A percentile compares a stretch with the other conserved stretches of the same genome.
These are phyloP conservation scores for Populus tomentosa DNA, from an alignment of 441 rosid species.

Conservation along the genomic window DNA sequence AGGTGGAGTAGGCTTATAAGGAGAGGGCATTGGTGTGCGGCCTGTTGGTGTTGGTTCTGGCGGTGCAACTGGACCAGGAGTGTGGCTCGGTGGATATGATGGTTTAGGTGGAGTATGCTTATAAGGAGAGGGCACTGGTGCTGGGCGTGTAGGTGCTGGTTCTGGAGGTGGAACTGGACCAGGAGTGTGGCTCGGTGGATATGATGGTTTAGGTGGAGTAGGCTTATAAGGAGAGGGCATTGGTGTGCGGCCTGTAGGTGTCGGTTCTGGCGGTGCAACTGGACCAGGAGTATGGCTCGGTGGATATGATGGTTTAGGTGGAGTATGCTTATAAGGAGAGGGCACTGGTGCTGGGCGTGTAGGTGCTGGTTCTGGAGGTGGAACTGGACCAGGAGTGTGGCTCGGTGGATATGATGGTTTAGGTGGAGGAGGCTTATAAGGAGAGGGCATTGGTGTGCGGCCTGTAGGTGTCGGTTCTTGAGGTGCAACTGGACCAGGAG, in stretches of 20 bases:
- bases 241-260: background rate
- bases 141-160: background rate
- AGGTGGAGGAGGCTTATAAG: background rate
- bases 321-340: background rate
- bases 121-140: background rate
- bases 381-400: too few relatives aligned
- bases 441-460: background rate
- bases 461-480: background rate
- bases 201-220: background rate
- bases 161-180: background rate
- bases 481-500: background rate
- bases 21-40: background rate
- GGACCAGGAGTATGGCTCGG: too few relatives aligned
- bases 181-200: background rate
- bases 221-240: background rate
- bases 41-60: background rate
- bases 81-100: background rate
- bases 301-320: background rate
- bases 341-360: background rate
- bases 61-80: slow-evolving; percentile 4
- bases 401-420: too few relatives aligned
- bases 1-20: background rate
- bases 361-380: background rate
- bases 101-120: background rate
- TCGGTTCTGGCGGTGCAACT: background rate